These are phyloP conservation scores for Lycium barbarum DNA, from an alignment of 257 asterid genomes.

Conservation along the genomic window DNA sequence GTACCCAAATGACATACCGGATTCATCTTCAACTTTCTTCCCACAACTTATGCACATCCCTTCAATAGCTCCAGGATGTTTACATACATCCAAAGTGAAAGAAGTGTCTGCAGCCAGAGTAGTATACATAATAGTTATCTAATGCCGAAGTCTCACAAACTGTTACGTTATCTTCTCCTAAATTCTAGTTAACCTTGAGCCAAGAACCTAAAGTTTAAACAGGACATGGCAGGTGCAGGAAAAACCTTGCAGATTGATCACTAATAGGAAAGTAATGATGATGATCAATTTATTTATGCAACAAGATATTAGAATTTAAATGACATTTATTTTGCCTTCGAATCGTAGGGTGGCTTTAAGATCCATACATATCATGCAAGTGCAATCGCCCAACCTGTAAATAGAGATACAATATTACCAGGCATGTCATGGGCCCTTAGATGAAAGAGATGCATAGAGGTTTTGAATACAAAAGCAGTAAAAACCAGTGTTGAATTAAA, in stretches of 20 bases:
- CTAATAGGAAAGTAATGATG: too few species aligned
- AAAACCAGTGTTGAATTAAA: background rate
- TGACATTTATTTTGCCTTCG: background rate
- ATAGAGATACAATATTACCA: background rate
- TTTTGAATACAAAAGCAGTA: background rate
- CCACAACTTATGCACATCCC: slow-evolving; percentile 92
- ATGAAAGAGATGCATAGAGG: background rate
- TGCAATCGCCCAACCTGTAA: background rate
- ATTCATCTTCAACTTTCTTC: slow-evolving; percentile 58
- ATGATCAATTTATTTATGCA: background rate
- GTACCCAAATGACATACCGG: slow-evolving; percentile 80
- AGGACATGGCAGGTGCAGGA: background rate
- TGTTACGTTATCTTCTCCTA: background rate
- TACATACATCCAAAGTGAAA: slow-evolving; percentile 43
- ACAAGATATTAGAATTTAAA: too few species aligned
- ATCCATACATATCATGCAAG: background rate
- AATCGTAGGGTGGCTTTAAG: background rate
- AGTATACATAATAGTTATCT: background rate
- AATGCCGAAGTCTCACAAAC: background rate
- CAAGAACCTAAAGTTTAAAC: background rate
- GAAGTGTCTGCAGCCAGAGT: slow-evolving; percentile 32
- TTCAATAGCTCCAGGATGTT: slow-evolving; percentile 77
- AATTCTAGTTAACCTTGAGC: background rate
- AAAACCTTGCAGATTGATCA: background rate
- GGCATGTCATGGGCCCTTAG: background rate